Evolutionary conservation across 345 rosid species (phyloP), one percentile per base, ranked within the genome.

Genomic region (Boechera retrofracta): DNA sequence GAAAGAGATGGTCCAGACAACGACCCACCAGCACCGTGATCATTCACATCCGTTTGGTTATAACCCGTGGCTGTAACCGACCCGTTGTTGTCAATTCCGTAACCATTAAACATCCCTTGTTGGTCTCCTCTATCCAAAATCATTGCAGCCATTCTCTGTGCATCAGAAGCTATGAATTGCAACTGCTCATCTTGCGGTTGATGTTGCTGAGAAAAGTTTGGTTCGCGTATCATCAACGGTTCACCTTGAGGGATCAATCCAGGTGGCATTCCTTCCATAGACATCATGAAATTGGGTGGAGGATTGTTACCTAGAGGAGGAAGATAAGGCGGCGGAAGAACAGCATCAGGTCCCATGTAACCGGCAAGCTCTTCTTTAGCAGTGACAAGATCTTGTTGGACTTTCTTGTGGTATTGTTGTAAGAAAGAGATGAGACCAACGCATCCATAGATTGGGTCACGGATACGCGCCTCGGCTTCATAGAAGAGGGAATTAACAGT

Each of bases 361-460:
- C 79, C 65, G 0, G 86, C 77, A 31, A 94, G 83, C 74, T 92
- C 92, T 74, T 87, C 88, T 79, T 83, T 86, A 13, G 91, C 92
- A 28, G 38, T 61, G 41, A 62, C 54, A 6, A 91, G 89, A 67
- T 85, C 89, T 15, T 9, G 60, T 38, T 87, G 92, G 13, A 88
- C 45, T 63, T 78, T 80, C 80, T 85, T 87, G 4, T 88, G 88
- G 57, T 62, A 77, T 67, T 90, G 95, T 57, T 90, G 98, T 9
- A 90, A 84, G 66, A 85, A 63, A 7, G 93, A 84, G 56, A 94
- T 89, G 13, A 82, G 68, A 5, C 97, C 90, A 31, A 90, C 93
- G 4, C 98, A 92, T 31, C 98, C 97, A 7, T 92, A 90, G 42
- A 94, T 88, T 1, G 97, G 98, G 42, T 94, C 98, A 0, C 84